phyloP scores from a whole-genome alignment of 306 rosid species.

The Styphnolobium japonicum region DNA sequence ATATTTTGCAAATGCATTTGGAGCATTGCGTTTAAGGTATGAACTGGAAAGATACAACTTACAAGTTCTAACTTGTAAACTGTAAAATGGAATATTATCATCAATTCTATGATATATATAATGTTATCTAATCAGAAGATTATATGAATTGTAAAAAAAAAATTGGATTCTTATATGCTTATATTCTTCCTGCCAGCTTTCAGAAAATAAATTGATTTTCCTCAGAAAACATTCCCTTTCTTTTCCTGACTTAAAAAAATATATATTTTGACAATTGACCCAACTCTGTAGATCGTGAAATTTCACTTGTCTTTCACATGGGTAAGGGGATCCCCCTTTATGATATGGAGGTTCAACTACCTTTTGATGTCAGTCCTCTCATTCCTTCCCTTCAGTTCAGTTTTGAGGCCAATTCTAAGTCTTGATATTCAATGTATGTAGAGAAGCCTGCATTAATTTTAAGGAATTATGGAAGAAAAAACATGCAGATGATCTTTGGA shows the following conservation, averaged over 20 bases:
- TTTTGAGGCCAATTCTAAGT: neutral
- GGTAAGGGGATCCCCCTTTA: slow-evolving; percentile 4
- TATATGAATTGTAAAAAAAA: neutral
- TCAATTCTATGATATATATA: neutral
- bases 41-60: slow-evolving; percentile 12
- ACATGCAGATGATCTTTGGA: slow-evolving; percentile 52
- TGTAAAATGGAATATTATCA: neutral
- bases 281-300: slow-evolving; percentile 34
- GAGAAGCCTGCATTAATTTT: slow-evolving; percentile 55
- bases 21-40: slow-evolving; percentile 66
- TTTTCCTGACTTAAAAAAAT: slow-evolving; percentile 2
- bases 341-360: slow-evolving; percentile 22
- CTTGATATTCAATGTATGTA: slow-evolving; percentile 18
- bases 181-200: neutral
- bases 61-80: neutral
- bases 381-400: slow-evolving; percentile 22
- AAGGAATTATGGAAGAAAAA: slow-evolving; percentile 59
- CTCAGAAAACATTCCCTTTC: neutral
- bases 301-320: slow-evolving; percentile 13
- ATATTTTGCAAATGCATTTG: slow-evolving; percentile 64
- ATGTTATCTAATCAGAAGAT: neutral
- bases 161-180: neutral
- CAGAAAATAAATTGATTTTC: neutral
- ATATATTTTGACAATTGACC: slow-evolving; percentile 19
- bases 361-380: slow-evolving; percentile 30